phyloP scores from a whole-genome alignment of 768 basidiomycete species.

The Lactifluus echinatus region DNA sequence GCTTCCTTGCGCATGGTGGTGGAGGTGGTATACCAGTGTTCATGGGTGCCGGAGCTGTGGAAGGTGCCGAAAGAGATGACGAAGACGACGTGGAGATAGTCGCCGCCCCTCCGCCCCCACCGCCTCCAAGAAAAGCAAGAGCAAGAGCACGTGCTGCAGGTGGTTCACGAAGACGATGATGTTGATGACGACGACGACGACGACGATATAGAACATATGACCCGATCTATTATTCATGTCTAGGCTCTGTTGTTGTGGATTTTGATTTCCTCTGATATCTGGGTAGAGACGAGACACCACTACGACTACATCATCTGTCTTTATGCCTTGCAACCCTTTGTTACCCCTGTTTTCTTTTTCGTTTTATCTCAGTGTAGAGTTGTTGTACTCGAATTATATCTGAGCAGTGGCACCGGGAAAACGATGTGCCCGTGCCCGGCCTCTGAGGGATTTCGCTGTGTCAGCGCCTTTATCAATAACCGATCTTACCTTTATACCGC shows the following conservation, averaged over 20 bases:
- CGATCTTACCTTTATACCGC: background rate
- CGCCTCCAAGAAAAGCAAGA: background rate
- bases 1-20: conserved; percentile 69
- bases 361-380: background rate
- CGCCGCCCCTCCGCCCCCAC: background rate
- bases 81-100: conserved; percentile 3
- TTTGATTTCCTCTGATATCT: background rate
- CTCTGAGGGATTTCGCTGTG: no score
- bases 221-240: background rate
- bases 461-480: background rate
- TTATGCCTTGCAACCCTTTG: background rate
- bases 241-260: background rate
- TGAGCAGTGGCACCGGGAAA: no score
- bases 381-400: background rate
- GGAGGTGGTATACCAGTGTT: conserved; percentile 63
- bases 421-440: background rate
- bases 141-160: background rate
- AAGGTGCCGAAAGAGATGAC: conserved; percentile 28
- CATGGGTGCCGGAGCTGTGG: conserved; percentile 37
- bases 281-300: background rate
- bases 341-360: background rate
- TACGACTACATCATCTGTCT: background rate
- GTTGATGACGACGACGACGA: background rate
- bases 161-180: conserved; percentile 2
- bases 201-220: background rate